Evolutionary conservation across 192 early-diverging fungal genomes (phyloP), one percentile per base, ranked within the genome.

Genomic region (Gonapodya prolifera): DNA sequence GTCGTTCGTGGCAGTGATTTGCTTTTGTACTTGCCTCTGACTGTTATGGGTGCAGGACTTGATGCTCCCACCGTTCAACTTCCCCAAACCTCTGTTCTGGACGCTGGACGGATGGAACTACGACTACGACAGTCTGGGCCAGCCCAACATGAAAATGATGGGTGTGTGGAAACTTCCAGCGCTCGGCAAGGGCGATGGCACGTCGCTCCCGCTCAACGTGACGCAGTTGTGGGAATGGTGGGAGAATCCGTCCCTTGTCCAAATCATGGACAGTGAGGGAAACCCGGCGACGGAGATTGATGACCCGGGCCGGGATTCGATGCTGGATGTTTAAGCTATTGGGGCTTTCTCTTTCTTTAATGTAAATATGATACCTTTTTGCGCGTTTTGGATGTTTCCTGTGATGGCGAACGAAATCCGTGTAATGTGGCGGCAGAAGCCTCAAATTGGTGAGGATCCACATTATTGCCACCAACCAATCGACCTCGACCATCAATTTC

Each of bases 41-140:
- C 69, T 81, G 30, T 80, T 78, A 29, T 23, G 18, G 33, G 36
- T 35, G 16, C 45, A 61, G 45, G 33, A 80, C 69, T 18, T 34
- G 35, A 73, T 80, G 16, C 34, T 77, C 0, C 81, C 35, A 8
- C 80, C 80, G 30, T 80, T 80, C 73, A 80, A 80, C 34, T 80
- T 80, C 34, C 80, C 80, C 18, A 13, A 17, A 23, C 80, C 80
- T 13, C 80, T 80, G 0, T 81, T 81, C 79, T 80, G 34, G 34
- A 80, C 69, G 0, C 18, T 76, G 0, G 79, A 80, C 32, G 78
- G 71, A 2, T 32, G 28, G 71, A 32, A 73, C 32, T 73, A 18
- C 45, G 45, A 61, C 28, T 30, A 73, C 8, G 32, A 73, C 31
- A 29, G 8, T 18, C 71, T 16, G 31, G 71, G 71, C 71, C 28